Conservation (phyloP, 768 basidiomycete species). For the Hericium coralloides region DNA sequence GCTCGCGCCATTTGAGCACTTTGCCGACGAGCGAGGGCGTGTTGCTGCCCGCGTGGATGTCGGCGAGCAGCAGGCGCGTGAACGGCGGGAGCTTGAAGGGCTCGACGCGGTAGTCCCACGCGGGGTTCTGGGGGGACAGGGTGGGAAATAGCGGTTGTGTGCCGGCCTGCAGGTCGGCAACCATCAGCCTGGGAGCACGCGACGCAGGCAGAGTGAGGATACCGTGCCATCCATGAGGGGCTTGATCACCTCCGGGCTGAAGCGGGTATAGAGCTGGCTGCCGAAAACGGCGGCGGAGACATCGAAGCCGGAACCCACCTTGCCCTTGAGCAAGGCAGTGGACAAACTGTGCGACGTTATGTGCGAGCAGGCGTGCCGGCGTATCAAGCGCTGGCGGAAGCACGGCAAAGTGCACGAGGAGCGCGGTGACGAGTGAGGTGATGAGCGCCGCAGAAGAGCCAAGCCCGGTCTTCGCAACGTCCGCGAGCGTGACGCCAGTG, state of each 20-base stretch:
- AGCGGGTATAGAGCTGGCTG: slow-evolving; percentile 87
- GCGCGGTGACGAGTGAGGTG: slow-evolving; percentile 83
- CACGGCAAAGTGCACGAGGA: slow-evolving; percentile 68
- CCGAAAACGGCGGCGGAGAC: slow-evolving; percentile 92
- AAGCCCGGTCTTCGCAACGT: slow-evolving; percentile 97
- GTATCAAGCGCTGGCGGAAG: slow-evolving; percentile 43
- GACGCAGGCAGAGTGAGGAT: slow-evolving; percentile 9
- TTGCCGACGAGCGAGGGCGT: slow-evolving; percentile 90
- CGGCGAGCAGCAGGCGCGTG: slow-evolving; percentile 82
- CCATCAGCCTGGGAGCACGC: not conserved
- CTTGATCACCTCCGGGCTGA: slow-evolving; percentile 63
- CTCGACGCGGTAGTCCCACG: slow-evolving; percentile 65
- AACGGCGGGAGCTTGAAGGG: slow-evolving; percentile 79
- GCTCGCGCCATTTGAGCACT: slow-evolving; percentile 83
- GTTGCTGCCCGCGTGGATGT: slow-evolving; percentile 93
- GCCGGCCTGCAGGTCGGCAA: slow-evolving; percentile 12
- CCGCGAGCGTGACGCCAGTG: slow-evolving; percentile 55
- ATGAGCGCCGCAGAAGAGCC: slow-evolving; percentile 97
- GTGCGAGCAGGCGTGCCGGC: slow-evolving; percentile 53
- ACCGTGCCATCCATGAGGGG: slow-evolving; percentile 52
- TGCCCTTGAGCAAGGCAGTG: slow-evolving; percentile 95
- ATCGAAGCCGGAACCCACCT: slow-evolving; percentile 97
- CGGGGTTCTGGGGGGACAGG: slow-evolving; percentile 53
- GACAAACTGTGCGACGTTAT: slow-evolving; percentile 90
- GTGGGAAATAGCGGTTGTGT: slow-evolving; percentile 33